A percentile compares a stretch with the other conserved stretches of the same genome.
Conservation (phyloP, 768 basidiomycete species). For the Holtermannia corniformis region DNA sequence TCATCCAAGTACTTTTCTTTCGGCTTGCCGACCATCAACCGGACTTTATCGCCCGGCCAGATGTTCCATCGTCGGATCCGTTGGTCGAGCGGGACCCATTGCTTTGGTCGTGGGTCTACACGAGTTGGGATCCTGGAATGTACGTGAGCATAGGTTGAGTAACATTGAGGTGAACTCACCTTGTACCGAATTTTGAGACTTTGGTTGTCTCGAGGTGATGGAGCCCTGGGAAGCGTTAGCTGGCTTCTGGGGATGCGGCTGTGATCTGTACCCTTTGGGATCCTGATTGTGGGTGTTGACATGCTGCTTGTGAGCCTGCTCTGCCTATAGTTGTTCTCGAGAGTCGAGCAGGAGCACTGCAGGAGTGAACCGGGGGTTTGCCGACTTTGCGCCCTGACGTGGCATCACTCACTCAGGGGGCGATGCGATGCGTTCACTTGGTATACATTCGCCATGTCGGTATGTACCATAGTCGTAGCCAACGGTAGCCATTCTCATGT, state of each 20-base stretch:
- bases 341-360: too few relatives aligned
- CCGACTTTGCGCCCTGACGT: too few relatives aligned
- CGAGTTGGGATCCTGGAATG: not conserved
- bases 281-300: not conserved
- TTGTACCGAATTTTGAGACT: conserved; percentile 7
- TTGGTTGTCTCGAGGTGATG: conserved; percentile 15
- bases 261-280: not conserved
- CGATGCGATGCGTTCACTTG: too few relatives aligned
- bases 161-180: conserved; percentile 2
- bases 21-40: conserved; percentile 29
- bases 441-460: too few relatives aligned
- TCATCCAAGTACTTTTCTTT: conserved; percentile 31
- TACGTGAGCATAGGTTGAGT: not conserved
- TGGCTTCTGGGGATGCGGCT: too few relatives aligned
- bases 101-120: conserved; percentile 10
- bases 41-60: conserved; percentile 34
- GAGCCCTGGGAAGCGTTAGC: conserved; percentile 2
- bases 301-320: too few relatives aligned
- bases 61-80: conserved; percentile 36
- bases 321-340: too few relatives aligned
- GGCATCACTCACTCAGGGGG: too few relatives aligned
- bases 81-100: conserved; percentile 25
- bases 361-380: too few relatives aligned
- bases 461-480: too few relatives aligned
- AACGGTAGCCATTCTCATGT: too few relatives aligned